These are phyloP conservation scores for Salix udensis DNA, from an alignment of 345 rosid species.

Conservation along the genomic window DNA sequence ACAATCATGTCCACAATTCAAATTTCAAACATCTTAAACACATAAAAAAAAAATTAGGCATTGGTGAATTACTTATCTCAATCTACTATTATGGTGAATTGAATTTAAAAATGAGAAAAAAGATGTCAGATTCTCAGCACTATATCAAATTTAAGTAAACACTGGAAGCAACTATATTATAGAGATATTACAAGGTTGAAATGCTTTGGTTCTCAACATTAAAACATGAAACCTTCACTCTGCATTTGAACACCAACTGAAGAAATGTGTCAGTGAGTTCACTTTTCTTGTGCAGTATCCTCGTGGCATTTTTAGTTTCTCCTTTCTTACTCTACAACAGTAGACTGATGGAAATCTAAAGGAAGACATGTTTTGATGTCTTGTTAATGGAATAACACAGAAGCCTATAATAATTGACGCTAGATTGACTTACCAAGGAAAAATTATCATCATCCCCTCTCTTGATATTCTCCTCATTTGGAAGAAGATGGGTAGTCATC, in stretches of 20 bases:
- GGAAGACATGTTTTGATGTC: too few relatives aligned
- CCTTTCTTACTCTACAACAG: too few relatives aligned
- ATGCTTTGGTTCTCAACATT: background rate
- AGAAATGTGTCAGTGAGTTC: background rate
- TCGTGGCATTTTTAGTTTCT: background rate
- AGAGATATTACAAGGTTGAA: background rate
- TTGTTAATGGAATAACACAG: too few relatives aligned
- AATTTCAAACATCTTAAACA: background rate
- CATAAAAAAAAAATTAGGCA: background rate
- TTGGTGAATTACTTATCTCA: background rate
- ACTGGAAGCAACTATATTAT: background rate
- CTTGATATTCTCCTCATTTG: conserved; percentile 69
- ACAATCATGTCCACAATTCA: background rate
- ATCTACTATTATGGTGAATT: background rate
- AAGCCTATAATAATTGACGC: background rate
- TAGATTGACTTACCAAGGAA: conserved; percentile 58
- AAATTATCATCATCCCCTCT: conserved; percentile 85
- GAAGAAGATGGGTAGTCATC: conserved; percentile 89
- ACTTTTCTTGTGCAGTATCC: background rate
- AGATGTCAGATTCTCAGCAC: background rate
- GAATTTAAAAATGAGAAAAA: background rate
- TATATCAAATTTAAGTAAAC: background rate
- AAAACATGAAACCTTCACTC: too few relatives aligned
- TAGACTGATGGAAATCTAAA: too few relatives aligned
- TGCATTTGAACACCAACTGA: background rate